Percentiles rank a stretch among this genome's conserved stretches.
These are phyloP conservation scores for Metschnikowia borealis DNA, from an alignment of 805 yeast species.

Conservation along the genomic window DNA sequence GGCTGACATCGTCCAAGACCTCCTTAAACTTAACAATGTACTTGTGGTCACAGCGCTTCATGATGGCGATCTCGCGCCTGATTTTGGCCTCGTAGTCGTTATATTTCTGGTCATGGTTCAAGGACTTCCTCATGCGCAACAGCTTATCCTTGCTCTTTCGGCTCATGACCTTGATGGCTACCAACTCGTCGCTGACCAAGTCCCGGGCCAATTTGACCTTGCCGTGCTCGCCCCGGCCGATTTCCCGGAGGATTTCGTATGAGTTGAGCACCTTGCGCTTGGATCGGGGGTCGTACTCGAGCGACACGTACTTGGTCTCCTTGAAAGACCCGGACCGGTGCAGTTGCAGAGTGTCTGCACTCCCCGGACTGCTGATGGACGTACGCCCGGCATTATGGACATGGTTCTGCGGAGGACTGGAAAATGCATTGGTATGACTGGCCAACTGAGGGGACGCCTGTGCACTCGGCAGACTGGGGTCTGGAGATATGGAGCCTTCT, in stretches of 20 bases:
- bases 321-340: constrained; percentile 29
- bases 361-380: neutral
- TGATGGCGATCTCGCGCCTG: constrained; percentile 42
- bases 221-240: constrained; percentile 98
- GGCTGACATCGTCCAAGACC: constrained; percentile 78
- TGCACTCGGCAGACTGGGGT: neutral
- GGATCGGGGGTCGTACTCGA: constrained; percentile 86
- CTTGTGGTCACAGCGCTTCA: constrained; percentile 45
- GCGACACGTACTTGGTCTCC: constrained; percentile 73
- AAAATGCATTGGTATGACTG: neutral
- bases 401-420: constrained; percentile 3
- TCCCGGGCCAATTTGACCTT: constrained; percentile 90
- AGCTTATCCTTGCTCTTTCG: constrained; percentile 48
- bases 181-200: constrained; percentile 55
- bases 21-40: constrained; percentile 43
- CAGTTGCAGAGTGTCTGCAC: neutral
- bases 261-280: constrained; percentile 80
- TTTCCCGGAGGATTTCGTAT: constrained; percentile 80
- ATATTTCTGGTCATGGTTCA: constrained; percentile 17
- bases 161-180: constrained; percentile 93
- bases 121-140: constrained; percentile 28
- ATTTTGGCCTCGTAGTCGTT: constrained; percentile 36
- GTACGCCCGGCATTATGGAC: neutral
- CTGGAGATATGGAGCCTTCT: constrained; percentile 5
- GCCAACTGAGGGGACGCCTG: neutral